These are phyloP conservation scores for Populus hybrid DNA, from an alignment of 441 rosid genomes.

Conservation along the genomic window DNA sequence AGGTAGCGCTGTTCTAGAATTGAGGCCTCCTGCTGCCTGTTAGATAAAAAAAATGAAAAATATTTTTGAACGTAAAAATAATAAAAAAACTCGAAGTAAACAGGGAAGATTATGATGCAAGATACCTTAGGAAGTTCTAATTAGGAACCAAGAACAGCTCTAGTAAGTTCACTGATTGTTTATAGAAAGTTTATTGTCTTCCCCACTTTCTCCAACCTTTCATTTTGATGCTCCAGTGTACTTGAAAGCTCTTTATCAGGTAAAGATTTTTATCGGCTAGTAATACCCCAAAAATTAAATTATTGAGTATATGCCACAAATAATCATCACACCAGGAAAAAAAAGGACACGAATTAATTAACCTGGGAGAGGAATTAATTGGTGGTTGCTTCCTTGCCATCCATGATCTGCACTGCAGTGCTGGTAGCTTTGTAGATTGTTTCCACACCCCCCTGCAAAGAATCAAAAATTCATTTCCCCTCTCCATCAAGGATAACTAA, in stretches of 20 bases:
- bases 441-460: slow-evolving; percentile 39
- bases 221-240: slow-evolving; percentile 38
- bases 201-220: slow-evolving; percentile 39
- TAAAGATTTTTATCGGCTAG: slow-evolving; percentile 53
- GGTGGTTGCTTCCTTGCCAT: neutral
- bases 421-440: slow-evolving; percentile 34
- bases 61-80: too few relatives aligned
- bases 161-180: slow-evolving; percentile 28
- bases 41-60: too few relatives aligned
- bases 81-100: too few relatives aligned
- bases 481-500: too few relatives aligned
- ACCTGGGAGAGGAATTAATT: slow-evolving; percentile 45
- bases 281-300: neutral
- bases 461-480: neutral
- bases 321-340: neutral
- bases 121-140: too few relatives aligned
- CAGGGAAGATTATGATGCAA: too few relatives aligned
- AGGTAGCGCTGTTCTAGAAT: too few relatives aligned
- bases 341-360: neutral
- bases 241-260: slow-evolving; percentile 44
- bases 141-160: too few relatives aligned
- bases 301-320: neutral
- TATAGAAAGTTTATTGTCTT: slow-evolving; percentile 19
- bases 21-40: too few relatives aligned
- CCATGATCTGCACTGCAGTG: too few relatives aligned